A percentile compares a stretch with the other conserved stretches of the same genome.
These are phyloP conservation scores for Nicotiana tabacum DNA, from an alignment of 257 asterid genomes.

Conservation along the genomic window DNA sequence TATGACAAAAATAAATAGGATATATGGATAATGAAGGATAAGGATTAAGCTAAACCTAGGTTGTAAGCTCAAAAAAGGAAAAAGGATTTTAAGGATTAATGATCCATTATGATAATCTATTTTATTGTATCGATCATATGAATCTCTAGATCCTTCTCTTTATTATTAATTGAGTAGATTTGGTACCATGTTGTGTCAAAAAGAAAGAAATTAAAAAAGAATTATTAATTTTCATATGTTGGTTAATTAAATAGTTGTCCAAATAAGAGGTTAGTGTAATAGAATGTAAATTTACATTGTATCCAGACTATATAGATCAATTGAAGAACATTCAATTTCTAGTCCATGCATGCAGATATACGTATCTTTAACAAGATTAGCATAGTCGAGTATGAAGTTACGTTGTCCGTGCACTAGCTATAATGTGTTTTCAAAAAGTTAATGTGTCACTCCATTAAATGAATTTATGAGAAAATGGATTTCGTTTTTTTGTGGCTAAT, in stretches of 20 bases:
- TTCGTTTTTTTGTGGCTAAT: not conserved
- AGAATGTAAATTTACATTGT: not conserved
- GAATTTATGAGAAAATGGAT: not conserved
- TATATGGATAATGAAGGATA: constrained; percentile 1
- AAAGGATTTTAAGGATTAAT: not conserved
- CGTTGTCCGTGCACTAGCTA: not conserved
- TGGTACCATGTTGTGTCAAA: not conserved
- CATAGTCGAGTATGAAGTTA: not conserved
- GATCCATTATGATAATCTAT: not conserved
- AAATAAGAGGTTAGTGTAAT: not conserved
- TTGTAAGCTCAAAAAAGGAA: not conserved
- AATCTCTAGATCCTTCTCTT: not conserved
- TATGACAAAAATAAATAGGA: not conserved
- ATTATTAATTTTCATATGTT: not conserved
- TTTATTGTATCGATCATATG: not conserved
- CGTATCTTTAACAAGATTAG: not conserved
- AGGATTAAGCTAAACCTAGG: not conserved
- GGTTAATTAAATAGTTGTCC: not conserved
- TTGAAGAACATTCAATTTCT: not conserved
- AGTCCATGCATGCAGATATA: constrained; percentile 5
- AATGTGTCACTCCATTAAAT: not conserved
- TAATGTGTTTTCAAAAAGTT: not conserved
- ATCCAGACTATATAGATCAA: not conserved
- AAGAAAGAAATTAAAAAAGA: not conserved
- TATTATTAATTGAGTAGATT: not conserved